A percentile compares a stretch with the other conserved stretches of the same genome.
Evolutionary conservation across 257 asterid genomes (phyloP).

Genomic region (Solanum pimpinellifolium): DNA sequence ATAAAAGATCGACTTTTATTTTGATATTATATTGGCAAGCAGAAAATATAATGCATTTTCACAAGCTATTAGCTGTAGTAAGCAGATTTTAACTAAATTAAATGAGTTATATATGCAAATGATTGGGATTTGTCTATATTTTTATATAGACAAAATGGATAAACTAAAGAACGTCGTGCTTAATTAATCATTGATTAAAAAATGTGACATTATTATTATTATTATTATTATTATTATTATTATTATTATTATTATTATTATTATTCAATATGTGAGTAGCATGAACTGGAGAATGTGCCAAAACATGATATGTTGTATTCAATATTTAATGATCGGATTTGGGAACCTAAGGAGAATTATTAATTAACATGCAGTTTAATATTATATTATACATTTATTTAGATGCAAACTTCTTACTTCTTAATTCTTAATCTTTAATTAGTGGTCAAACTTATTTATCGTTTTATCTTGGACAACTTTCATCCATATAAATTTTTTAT

Average conservation of each 20-base stretch:
- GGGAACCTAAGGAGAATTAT: background rate
- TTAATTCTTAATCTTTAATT: background rate
- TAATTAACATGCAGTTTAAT: background rate
- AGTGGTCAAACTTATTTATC: background rate
- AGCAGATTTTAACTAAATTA: background rate
- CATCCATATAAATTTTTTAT: too few relatives aligned
- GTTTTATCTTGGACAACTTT: background rate
- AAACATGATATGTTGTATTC: background rate
- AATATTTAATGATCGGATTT: background rate
- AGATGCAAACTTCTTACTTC: background rate
- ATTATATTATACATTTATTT: too few relatives aligned
- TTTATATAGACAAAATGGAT: background rate
- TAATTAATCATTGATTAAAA: background rate
- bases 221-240: background rate
- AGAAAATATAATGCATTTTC: background rate
- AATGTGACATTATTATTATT: background rate
- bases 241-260: background rate
- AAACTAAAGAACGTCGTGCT: background rate
- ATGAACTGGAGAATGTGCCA: background rate
- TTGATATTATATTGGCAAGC: background rate
- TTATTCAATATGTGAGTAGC: background rate
- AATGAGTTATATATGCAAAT: background rate
- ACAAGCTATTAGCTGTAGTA: background rate
- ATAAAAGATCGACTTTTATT: too few relatives aligned
- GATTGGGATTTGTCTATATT: background rate